phyloP scores from a whole-genome alignment of 352 stramenopile genomes.

The Globisporangium cystogenes region DNA sequence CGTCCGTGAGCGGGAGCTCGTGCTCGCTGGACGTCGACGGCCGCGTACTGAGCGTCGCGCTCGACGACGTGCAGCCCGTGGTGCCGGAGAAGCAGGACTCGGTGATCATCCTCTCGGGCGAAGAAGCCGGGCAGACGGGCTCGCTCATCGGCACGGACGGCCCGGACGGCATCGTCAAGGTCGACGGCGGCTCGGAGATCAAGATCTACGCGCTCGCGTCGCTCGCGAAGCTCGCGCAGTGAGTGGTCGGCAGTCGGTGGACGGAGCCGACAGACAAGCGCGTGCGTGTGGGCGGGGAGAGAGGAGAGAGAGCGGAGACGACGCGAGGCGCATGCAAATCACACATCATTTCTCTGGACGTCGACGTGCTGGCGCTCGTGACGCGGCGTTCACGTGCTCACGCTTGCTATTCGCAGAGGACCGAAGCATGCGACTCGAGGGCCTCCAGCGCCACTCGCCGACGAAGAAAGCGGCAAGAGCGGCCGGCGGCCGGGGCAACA shows the following conservation, averaged over 20 bases:
- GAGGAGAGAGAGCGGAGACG: constrained; percentile 1
- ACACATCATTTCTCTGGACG: background rate
- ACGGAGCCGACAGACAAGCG: background rate
- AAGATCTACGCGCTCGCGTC: constrained; percentile 85
- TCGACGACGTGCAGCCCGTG: constrained; percentile 69
- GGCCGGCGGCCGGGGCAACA: constrained; percentile 19
- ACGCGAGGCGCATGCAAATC: background rate
- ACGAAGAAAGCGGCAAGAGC: background rate
- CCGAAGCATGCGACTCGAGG: no score
- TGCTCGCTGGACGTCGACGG: constrained; percentile 82
- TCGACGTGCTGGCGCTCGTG: no score
- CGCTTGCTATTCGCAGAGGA: background rate
- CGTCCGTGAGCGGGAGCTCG: constrained; percentile 56
- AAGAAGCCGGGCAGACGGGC: constrained; percentile 79
- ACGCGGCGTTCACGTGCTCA: no score
- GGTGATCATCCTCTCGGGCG: constrained; percentile 81
- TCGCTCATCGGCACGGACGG: constrained; percentile 85
- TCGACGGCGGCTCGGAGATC: constrained; percentile 85
- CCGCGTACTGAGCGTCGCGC: constrained; percentile 51
- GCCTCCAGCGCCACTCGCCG: background rate
- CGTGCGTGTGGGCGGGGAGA: background rate
- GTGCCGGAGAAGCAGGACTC: constrained; percentile 85
- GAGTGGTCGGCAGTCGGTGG: constrained; percentile 14
- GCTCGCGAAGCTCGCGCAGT: constrained; percentile 82
- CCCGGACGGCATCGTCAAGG: constrained; percentile 86